Evolutionary conservation across 345 rosid species (phyloP), one percentile per base, ranked within the genome.

Genomic region (Melastoma malabathricum): DNA sequence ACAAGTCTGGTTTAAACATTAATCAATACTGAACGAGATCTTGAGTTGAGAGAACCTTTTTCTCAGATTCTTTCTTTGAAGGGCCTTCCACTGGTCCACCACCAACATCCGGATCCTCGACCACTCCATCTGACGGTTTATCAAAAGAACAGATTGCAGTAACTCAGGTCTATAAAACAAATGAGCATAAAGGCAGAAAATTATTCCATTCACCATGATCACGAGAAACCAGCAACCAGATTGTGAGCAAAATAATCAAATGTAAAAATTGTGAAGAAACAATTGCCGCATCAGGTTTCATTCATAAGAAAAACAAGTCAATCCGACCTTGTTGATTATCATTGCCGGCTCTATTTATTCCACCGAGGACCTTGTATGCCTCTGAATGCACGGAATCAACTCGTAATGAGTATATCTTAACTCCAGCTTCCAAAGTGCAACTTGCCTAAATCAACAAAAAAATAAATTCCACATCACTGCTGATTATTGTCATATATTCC

Each of bases 351-450:
- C 96, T 75, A 55, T 72, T 86, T 60, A 90, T 82, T 27, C 96
- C 96, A 54, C 98, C 92, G 43, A 90, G 86, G 64, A 90, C 98
- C 75, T 82, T 86, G 71, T 86, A 90, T 19, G 96, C 94, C 54
- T 86, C 94, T 41, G 98, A 86, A 72, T 86, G 96, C 67, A 77
- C 82, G 0, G 96, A 86, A 74, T 90, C 94, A 59, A 86, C 96
- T 64, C 98, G 71, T 62, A 86, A 53, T 0, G 96, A 82, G 70
- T 90, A 90, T 46, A 90, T 90, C 75, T 86, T 86, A 51, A 90
- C 92, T 44, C 98, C 96, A 57, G 98, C 96, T 76, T 90, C 98
- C 68, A 90, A 72, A 7, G 94, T 86, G 72, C 96, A 90, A 71
- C 96, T 86, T 17, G 96, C 98, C 96, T 90, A 65, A 31, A 66